Evolutionary conservation across 805 yeast genomes (phyloP), one percentile per base, ranked within the genome.

Genomic region (Kregervanrija pseudodelftensis): DNA sequence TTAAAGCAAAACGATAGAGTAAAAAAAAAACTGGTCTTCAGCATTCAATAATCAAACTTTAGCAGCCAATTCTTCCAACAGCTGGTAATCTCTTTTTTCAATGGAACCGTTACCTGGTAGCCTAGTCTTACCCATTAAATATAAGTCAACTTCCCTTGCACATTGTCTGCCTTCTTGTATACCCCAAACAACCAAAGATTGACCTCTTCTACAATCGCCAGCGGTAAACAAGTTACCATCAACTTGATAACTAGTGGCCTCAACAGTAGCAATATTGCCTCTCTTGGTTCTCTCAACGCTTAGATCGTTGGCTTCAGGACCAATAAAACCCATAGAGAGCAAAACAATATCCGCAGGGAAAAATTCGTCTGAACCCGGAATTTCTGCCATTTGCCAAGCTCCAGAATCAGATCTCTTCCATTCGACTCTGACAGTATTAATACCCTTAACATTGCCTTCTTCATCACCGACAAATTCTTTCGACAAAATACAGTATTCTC

Each of bases 121-220:
- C 60, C 85, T 76, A 15, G 95, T 76, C 50, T 76, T 67, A 22
- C 91, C 90, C 80, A 81, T 79, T 64, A 91, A 73, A 64, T 65
- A 85, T 55, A 72, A 65, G 62, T 91, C 99, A 51, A 91, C 95
- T 56, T 87, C 89, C 54, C 96, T 77, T 33, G 99, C 99, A 78
- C 96, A 89, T 68, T 91, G 96, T 73, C 98, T 82, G 54, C 99
- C 99, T 70, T 91, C 99, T 70, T 93, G 98, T 56, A 91, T 91
- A 70, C 98, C 99, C 98, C 98, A 93, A 45, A 91, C 99, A 64
- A 91, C 91, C 65, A 91, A 77, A 2, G 96, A 87, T 73, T 91
- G 99, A 30, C 99, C 99, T 70, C 98, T 82, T 74, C 99, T 85
- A 71, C 98, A 93, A 67, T 91, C 99, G 69, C 99, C 99, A 41